These are phyloP conservation scores for Coemansia sp. DNA, from an alignment of 192 early-diverging fungal genomes.

Conservation along the genomic window DNA sequence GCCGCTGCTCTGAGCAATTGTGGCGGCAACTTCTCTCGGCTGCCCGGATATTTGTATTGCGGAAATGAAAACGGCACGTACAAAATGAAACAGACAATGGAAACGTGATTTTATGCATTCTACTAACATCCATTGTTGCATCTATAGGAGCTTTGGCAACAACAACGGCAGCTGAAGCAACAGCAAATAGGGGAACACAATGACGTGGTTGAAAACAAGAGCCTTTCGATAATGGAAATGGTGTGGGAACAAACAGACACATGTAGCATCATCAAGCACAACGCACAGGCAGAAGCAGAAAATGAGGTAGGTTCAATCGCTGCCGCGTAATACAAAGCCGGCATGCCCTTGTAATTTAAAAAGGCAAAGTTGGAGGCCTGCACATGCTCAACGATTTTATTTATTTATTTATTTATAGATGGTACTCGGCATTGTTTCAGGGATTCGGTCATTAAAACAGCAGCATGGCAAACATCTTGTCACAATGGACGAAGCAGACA, in stretches of 20 bases:
- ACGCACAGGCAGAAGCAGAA: slow-evolving; percentile 31
- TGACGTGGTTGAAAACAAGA: not conserved
- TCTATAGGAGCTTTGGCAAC: slow-evolving; percentile 55
- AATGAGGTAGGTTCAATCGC: slow-evolving; percentile 29
- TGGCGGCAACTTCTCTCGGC: not conserved
- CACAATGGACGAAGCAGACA: not conserved
- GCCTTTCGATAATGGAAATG: slow-evolving; percentile 49
- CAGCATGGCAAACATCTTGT: slow-evolving; percentile 17
- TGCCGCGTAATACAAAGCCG: not conserved
- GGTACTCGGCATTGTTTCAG: slow-evolving; percentile 36
- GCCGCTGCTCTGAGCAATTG: not conserved
- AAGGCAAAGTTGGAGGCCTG: not conserved
- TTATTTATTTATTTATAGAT: slow-evolving; percentile 26
- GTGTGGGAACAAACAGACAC: slow-evolving; percentile 19
- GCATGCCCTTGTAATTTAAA: not conserved
- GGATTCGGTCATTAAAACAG: slow-evolving; percentile 49
- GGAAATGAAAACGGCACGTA: not conserved
- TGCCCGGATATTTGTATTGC: slow-evolving; percentile 7
- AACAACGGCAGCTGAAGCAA: slow-evolving; percentile 21
- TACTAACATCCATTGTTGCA: too few relatives aligned
- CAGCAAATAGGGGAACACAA: not conserved
- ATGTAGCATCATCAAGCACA: slow-evolving; percentile 11
- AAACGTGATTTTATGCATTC: not conserved
- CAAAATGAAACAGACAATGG: not conserved
- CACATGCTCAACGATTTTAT: not conserved